phyloP scores from a whole-genome alignment of 306 rosid genomes.

The Rubus idaeus region DNA sequence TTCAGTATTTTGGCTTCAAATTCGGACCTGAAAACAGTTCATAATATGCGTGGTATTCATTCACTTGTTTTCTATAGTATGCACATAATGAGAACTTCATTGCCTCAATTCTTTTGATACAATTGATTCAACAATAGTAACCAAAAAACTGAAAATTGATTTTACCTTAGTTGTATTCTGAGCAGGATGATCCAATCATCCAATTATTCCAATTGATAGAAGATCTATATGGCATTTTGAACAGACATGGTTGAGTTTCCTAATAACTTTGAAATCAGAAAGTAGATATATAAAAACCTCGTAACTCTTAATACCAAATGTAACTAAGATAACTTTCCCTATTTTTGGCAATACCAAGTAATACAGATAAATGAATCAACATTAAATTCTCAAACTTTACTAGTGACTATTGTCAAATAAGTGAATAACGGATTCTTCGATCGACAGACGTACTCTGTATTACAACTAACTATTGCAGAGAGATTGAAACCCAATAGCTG shows the following conservation, averaged over 20 bases:
- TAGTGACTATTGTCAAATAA: not conserved
- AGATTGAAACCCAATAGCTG: not conserved
- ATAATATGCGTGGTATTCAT: constrained; percentile 4
- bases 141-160: not conserved
- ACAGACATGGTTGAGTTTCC: not conserved
- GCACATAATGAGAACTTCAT: not conserved
- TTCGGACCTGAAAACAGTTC: constrained; percentile 26
- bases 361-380: not conserved
- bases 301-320: not conserved
- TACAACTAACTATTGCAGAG: not conserved
- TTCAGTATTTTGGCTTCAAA: constrained; percentile 26
- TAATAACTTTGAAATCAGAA: not conserved
- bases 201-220: not conserved
- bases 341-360: not conserved
- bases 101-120: not conserved
- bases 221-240: not conserved
- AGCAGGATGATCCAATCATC: not conserved
- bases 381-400: not conserved
- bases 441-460: not conserved
- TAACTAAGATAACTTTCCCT: constrained; percentile 10
- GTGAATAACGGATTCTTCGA: not conserved
- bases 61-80: not conserved
- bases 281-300: not conserved
- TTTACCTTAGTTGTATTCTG: not conserved
- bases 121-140: not conserved